Evolutionary conservation across 495 filamentous ascomycete species (phyloP).

Genomic region (Penicillium verhagenii): DNA sequence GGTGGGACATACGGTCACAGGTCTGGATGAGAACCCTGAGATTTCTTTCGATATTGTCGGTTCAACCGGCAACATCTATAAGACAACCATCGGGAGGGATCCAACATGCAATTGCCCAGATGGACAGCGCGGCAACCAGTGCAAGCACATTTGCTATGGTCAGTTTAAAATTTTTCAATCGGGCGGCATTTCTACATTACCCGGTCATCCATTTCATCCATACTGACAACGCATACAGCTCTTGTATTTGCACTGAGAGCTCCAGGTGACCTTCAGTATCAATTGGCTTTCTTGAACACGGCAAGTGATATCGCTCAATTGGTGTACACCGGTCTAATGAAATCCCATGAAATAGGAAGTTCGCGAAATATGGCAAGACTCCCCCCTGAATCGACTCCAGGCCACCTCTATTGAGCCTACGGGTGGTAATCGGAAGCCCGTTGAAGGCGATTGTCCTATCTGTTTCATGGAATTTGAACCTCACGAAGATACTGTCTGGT

Average conservation of each 20-base stretch:
- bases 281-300: constrained; percentile 65
- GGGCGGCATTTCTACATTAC: too few relatives aligned
- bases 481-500: constrained; percentile 61
- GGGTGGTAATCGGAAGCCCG: constrained; percentile 54
- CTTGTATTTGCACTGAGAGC: constrained; percentile 65
- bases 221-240: constrained; percentile 43
- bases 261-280: constrained; percentile 63
- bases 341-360: constrained; percentile 51
- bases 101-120: constrained; percentile 72
- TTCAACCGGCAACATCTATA: constrained; percentile 75
- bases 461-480: constrained; percentile 69
- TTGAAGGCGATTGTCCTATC: constrained; percentile 78
- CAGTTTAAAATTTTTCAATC: constrained; percentile 8
- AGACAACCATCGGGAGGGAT: constrained; percentile 49
- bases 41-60: constrained; percentile 69
- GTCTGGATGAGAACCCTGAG: constrained; percentile 37
- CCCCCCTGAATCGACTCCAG: constrained; percentile 29
- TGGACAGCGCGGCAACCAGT: constrained; percentile 61
- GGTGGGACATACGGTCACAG: constrained; percentile 45
- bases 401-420: constrained; percentile 16
- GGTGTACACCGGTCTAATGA: neutral
- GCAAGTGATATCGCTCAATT: constrained; percentile 24
- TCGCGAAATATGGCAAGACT: constrained; percentile 38
- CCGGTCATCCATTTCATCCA: constrained; percentile 8
- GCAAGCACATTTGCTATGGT: constrained; percentile 73